Evolutionary conservation across 495 filamentous ascomycete species (phyloP).

Genomic region (Thermothielavioides terrestris): DNA sequence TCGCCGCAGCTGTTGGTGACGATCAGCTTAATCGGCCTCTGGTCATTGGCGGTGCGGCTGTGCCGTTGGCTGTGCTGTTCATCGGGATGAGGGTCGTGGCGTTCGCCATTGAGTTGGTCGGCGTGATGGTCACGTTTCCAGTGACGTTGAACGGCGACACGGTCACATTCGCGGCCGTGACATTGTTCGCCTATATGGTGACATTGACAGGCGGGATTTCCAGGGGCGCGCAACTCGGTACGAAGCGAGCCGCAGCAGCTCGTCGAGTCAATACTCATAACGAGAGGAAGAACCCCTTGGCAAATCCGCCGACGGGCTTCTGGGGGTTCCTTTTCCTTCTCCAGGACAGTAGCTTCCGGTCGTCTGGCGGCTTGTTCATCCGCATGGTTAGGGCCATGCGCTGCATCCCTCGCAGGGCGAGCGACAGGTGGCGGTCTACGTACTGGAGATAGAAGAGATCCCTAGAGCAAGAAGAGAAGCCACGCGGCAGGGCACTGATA

Average conservation of each 20-base stretch:
- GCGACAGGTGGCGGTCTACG: too few relatives aligned
- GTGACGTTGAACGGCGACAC: background rate
- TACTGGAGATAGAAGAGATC: too few relatives aligned
- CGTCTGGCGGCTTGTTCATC: background rate
- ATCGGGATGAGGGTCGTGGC: background rate
- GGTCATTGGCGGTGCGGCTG: background rate
- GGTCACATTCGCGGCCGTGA: background rate
- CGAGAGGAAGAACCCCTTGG: background rate
- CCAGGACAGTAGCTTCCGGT: background rate
- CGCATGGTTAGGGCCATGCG: background rate
- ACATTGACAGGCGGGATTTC: too few relatives aligned
- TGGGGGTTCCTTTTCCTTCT: background rate
- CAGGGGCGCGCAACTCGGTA: too few relatives aligned
- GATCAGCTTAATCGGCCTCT: conserved; percentile 37
- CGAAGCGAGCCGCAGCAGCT: background rate
- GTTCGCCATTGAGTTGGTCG: background rate
- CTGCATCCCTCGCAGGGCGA: background rate
- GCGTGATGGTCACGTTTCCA: background rate
- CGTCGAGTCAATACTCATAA: background rate
- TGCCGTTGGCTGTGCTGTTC: background rate
- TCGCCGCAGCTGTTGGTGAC: conserved; percentile 60
- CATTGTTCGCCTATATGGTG: background rate
- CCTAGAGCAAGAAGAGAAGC: too few relatives aligned
- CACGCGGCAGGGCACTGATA: too few relatives aligned
- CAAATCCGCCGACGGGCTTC: background rate